Percentiles rank a stretch among this genome's conserved stretches.
Conservation (phyloP, 371 early-diverging fungal species). For the Mucor velutinosus region DNA sequence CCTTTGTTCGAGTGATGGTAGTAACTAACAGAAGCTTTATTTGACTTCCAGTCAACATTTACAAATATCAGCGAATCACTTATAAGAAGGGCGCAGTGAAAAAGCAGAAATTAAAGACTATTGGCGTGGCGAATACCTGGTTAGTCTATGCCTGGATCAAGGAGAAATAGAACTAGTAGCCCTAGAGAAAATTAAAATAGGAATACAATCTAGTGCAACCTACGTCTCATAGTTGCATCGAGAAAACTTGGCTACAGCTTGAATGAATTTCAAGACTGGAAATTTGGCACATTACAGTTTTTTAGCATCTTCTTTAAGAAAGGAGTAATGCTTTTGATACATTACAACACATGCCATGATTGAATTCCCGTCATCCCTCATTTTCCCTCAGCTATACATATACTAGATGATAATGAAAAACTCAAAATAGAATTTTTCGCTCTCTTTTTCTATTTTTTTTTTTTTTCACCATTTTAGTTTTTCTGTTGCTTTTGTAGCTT, state of each 20-base stretch:
- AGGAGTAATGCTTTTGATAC: background rate
- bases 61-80: too few species aligned
- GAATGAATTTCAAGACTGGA: background rate
- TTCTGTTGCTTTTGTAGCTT: background rate
- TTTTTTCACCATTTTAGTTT: background rate
- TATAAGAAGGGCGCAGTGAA: too few species aligned
- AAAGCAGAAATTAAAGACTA: too few species aligned
- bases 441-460: background rate
- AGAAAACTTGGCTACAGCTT: background rate
- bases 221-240: too few species aligned
- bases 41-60: too few species aligned
- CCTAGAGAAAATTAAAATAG: too few species aligned
- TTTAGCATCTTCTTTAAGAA: background rate
- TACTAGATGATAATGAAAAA: background rate
- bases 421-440: constrained; percentile 1
- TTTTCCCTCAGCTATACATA: background rate
- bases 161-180: too few species aligned
- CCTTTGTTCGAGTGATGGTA: too few species aligned
- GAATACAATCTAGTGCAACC: too few species aligned
- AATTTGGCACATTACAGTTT: background rate
- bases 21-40: too few species aligned
- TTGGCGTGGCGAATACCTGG: too few species aligned
- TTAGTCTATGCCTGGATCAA: too few species aligned
- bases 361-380: background rate
- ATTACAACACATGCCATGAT: background rate